These are phyloP conservation scores for Cystofilobasidium bisporidii DNA, from an alignment of 768 basidiomycete species.

Conservation along the genomic window DNA sequence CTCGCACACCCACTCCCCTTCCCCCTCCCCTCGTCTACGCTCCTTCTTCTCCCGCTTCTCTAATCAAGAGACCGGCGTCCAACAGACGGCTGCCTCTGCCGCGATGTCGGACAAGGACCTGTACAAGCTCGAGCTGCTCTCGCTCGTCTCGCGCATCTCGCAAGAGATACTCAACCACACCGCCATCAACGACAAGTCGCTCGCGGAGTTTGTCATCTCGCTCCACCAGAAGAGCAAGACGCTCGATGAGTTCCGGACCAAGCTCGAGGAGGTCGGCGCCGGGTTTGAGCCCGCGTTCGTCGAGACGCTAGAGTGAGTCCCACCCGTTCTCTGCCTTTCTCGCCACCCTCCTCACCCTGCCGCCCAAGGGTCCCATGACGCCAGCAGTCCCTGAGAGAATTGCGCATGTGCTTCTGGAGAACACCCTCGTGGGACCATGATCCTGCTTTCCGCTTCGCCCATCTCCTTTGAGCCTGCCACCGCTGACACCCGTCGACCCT, in stretches of 20 bases:
- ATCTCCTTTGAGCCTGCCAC: too few species aligned
- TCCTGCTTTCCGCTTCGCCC: too few species aligned
- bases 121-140: conserved; percentile 85
- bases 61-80: too few species aligned
- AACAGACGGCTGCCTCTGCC: not conserved
- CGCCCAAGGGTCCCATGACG: too few species aligned
- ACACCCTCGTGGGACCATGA: too few species aligned
- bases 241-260: conserved; percentile 66
- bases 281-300: conserved; percentile 82
- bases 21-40: too few species aligned
- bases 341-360: not conserved
- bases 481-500: not conserved
- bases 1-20: too few species aligned
- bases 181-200: conserved; percentile 75
- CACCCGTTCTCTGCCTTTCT: not conserved
- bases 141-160: conserved; percentile 79
- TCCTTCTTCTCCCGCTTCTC: too few species aligned
- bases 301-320: conserved; percentile 62
- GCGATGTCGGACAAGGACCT: conserved; percentile 48
- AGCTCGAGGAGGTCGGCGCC: conserved; percentile 65
- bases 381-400: too few species aligned
- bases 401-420: too few species aligned
- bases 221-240: conserved; percentile 71
- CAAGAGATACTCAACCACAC: conserved; percentile 85
- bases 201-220: conserved; percentile 88